Evolutionary conservation across 176 grass and related monocot genomes (phyloP), one percentile per base, ranked within the genome.

Genomic region (Oryza brachyantha): DNA sequence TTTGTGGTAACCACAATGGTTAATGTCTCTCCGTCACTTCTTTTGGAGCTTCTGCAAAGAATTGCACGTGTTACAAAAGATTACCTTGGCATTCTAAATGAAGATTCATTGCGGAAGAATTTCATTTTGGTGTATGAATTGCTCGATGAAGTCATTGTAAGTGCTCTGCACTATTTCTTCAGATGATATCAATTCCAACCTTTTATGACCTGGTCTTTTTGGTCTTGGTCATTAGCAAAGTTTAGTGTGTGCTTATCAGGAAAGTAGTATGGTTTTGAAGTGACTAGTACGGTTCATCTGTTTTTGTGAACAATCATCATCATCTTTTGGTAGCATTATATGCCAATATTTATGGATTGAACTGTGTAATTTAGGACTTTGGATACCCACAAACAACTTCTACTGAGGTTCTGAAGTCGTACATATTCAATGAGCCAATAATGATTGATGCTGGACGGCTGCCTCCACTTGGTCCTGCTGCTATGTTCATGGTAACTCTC

Each of bases 141-240:
- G 84, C 96, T 99, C 19, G 96, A 99, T 81, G 96, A 99, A 89
- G 90, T 99, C 67, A 99, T 99, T 81, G 96, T 99, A 89, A 91
- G 96, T 88, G 54, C 35, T n/a, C n/a, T 21, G 29, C 2, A 26
- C 40, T 21, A 42, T 75, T 39, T 72, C 59, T 29, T 76, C 57
- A 7, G 45, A 60, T 7, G 38, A 32, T 63, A 61, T 62, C 27
- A 70, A 43, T 4, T 42, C 3, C 9, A 29, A 25, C 13, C 6
- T 39, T 75, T 78, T 35, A 7, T 73, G 25, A 55, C 34, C 40
- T 78, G 19, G 6, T 81, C 1, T 66, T 70, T 48, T 72, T 39
- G 10, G 43, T n/a, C n/a, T 72, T 39, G 10, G 36, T 28, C 28
- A 58, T n/a, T 65, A 58, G 17, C 35, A 81, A 39, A 75, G 4